Conservation (phyloP, 2,329 filamentous ascomycete species). For the Ampelomyces quisqualis region DNA sequence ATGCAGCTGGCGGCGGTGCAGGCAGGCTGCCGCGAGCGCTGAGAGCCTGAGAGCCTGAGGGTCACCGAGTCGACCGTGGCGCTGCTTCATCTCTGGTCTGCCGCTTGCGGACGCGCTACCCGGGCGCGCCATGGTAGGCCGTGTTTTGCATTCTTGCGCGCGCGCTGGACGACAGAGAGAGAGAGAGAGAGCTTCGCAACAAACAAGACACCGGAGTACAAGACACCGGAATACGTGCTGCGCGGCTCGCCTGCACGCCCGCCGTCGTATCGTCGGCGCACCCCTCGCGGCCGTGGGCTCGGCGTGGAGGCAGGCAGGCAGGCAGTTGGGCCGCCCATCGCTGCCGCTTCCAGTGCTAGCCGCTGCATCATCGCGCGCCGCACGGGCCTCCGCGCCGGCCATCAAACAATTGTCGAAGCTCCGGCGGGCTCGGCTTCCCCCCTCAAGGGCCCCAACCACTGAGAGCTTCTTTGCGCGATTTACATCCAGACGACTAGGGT, state of each 20-base stretch:
- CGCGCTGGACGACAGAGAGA: not conserved
- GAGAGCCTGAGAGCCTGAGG: constrained; percentile 2
- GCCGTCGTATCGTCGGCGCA: too few species aligned
- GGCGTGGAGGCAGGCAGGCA: constrained; percentile 1
- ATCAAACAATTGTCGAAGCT: constrained; percentile 11
- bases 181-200: not conserved
- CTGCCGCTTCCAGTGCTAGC: constrained; percentile 1
- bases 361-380: constrained; percentile 6
- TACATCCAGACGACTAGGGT: constrained; percentile 7
- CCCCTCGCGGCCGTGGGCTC: too few species aligned
- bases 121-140: not conserved
- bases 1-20: not conserved
- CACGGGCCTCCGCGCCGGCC: constrained; percentile 12
- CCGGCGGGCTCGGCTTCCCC: constrained; percentile 16
- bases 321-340: constrained; percentile 14
- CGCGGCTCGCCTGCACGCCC: too few species aligned
- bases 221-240: too few species aligned
- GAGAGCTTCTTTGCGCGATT: constrained; percentile 16
- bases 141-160: not conserved
- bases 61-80: too few species aligned
- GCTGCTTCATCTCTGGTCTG: constrained; percentile 15
- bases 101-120: constrained; percentile 6
- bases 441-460: constrained; percentile 9
- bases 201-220: too few species aligned
- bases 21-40: not conserved